Conservation (phyloP, 2,329 filamentous ascomycete genomes). For the Lachnellula cervina region DNA sequence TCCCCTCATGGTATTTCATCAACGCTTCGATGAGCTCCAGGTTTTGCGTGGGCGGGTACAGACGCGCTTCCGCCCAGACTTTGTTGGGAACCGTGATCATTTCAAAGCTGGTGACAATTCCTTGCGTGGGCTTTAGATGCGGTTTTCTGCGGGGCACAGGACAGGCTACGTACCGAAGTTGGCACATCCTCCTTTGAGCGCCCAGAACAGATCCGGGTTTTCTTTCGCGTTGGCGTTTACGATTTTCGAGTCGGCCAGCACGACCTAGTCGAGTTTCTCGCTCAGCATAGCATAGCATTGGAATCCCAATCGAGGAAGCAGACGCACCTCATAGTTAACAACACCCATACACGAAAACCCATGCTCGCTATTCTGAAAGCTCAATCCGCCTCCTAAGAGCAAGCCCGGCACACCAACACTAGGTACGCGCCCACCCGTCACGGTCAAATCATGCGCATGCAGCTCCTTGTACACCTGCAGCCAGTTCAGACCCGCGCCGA, state of each 20-base stretch:
- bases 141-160: too few species aligned
- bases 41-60: neutral
- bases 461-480: slow-evolving; percentile 34
- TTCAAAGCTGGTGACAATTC: slow-evolving; percentile 3
- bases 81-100: neutral
- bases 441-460: slow-evolving; percentile 27
- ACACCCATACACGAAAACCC: slow-evolving; percentile 44
- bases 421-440: slow-evolving; percentile 33
- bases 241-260: slow-evolving; percentile 5
- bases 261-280: neutral
- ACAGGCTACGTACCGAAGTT: slow-evolving; percentile 5
- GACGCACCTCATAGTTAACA: slow-evolving; percentile 37
- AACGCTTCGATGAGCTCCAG: neutral
- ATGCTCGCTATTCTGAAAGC: slow-evolving; percentile 28
- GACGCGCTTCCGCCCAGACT: neutral
- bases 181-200: slow-evolving; percentile 9
- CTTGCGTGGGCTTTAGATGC: too few species aligned
- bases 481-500: slow-evolving; percentile 36
- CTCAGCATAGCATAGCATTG: neutral
- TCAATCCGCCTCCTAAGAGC: slow-evolving; percentile 27
- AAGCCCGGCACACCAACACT: slow-evolving; percentile 35
- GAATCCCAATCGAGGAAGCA: neutral
- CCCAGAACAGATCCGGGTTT: slow-evolving; percentile 8
- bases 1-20: neutral
- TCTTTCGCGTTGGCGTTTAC: slow-evolving; percentile 6